These are phyloP conservation scores for Cylindrotheca closterium DNA, from an alignment of 108 stramenopile species.

Conservation along the genomic window DNA sequence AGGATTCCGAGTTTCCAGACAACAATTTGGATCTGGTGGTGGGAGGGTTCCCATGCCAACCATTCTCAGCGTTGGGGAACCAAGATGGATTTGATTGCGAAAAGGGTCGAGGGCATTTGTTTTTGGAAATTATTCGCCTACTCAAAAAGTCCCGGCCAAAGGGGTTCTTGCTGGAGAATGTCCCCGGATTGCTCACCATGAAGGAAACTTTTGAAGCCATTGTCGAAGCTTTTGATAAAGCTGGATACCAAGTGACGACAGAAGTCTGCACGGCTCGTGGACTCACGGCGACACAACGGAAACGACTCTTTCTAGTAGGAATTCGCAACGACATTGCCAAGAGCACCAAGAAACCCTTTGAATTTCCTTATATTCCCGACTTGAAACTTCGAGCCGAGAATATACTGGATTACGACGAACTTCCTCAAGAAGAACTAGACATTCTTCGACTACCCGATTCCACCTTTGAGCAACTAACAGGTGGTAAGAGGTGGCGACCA, in stretches of 20 bases:
- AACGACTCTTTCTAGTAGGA: constrained; percentile 75
- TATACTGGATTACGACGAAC: constrained; percentile 60
- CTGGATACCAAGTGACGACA: constrained; percentile 60
- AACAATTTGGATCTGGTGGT: constrained; percentile 49
- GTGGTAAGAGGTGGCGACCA: constrained; percentile 55
- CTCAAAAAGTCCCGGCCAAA: constrained; percentile 58
- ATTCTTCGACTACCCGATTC: constrained; percentile 46
- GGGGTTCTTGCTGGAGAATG: constrained; percentile 80
- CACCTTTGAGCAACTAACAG: constrained; percentile 48
- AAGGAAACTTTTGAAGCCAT: constrained; percentile 47
- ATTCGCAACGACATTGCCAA: constrained; percentile 39
- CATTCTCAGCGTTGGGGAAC: constrained; percentile 60
- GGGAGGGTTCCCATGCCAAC: constrained; percentile 84
- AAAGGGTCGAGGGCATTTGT: constrained; percentile 64
- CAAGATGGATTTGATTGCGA: constrained; percentile 70
- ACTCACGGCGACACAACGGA: constrained; percentile 61
- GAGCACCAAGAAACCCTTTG: constrained; percentile 17
- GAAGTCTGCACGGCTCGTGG: constrained; percentile 71
- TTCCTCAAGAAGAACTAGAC: constrained; percentile 42
- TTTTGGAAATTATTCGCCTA: constrained; percentile 68
- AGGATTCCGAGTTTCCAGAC: constrained; percentile 26
- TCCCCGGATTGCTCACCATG: constrained; percentile 67
- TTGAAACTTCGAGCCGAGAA: constrained; percentile 55
- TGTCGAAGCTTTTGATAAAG: constrained; percentile 48
- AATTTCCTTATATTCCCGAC: constrained; percentile 81